These are phyloP conservation scores for Pichia terricola DNA, from an alignment of 1,139 yeast species.

Conservation along the genomic window DNA sequence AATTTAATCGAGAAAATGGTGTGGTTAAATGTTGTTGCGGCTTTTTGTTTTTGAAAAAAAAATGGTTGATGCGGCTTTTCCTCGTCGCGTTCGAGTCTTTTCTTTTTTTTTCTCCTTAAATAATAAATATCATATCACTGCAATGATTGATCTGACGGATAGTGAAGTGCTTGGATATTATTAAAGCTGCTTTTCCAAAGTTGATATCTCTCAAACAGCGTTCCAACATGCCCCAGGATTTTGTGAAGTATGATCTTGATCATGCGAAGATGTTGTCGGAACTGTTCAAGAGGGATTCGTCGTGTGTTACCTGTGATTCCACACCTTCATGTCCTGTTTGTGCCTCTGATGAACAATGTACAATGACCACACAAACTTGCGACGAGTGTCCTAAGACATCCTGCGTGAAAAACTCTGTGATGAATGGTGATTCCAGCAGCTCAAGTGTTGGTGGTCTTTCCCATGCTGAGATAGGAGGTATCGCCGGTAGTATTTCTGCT, in stretches of 20 bases:
- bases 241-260: no score
- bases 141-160: no score
- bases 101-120: no score
- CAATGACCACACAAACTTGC: slow-evolving; percentile 46
- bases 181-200: neutral
- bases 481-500: slow-evolving; percentile 59
- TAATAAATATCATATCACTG: no score
- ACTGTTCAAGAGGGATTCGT: neutral
- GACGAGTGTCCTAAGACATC: slow-evolving; percentile 44
- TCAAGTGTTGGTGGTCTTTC: slow-evolving; percentile 8
- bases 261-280: no score
- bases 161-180: neutral
- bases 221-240: no score
- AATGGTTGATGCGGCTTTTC: no score
- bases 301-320: slow-evolving; percentile 44
- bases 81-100: no score
- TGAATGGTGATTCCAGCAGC: slow-evolving; percentile 3
- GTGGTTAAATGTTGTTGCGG: no score
- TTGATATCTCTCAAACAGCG: no score
- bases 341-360: slow-evolving; percentile 41
- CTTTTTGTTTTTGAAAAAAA: no score
- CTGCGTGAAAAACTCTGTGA: slow-evolving; percentile 31
- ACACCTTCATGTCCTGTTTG: slow-evolving; percentile 46
- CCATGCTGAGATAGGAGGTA: slow-evolving; percentile 39
- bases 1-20: no score